Conservation (phyloP, 345 rosid species). For the Luvunga scandens region DNA sequence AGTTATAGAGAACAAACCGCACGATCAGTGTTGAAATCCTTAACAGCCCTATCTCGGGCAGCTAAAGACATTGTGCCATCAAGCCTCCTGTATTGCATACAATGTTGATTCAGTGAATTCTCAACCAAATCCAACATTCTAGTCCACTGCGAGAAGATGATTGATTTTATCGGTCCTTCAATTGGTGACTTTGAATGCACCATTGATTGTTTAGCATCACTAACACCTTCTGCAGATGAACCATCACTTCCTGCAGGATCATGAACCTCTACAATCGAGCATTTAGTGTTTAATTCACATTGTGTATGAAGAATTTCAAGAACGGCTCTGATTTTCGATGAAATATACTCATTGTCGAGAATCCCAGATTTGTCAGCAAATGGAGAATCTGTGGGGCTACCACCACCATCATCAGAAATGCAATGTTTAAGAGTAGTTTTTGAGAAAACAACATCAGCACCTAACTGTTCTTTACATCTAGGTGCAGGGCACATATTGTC, state of each 20-base stretch:
- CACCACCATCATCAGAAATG: slow-evolving; percentile 37
- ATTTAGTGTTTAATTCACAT: slow-evolving; percentile 23
- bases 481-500: slow-evolving; percentile 75
- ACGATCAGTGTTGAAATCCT: slow-evolving; percentile 73
- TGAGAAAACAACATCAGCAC: slow-evolving; percentile 73
- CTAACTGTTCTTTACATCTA: slow-evolving; percentile 68
- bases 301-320: slow-evolving; percentile 60
- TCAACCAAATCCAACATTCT: slow-evolving; percentile 86
- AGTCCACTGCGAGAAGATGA: slow-evolving; percentile 95
- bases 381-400: slow-evolving; percentile 36
- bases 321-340: slow-evolving; percentile 78
- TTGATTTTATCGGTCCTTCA: slow-evolving; percentile 62
- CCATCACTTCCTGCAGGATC: slow-evolving; percentile 27
- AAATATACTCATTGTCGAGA: slow-evolving; percentile 52
- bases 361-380: slow-evolving; percentile 34
- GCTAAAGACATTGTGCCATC: slow-evolving; percentile 82
- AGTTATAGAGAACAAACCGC: slow-evolving; percentile 42
- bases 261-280: slow-evolving; percentile 31
- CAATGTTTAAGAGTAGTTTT: slow-evolving; percentile 63
- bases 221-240: slow-evolving; percentile 26
- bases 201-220: slow-evolving; percentile 40
- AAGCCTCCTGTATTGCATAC: slow-evolving; percentile 73
- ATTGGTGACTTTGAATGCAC: slow-evolving; percentile 28
- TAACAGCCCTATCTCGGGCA: slow-evolving; percentile 82
- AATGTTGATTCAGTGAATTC: slow-evolving; percentile 42